These are phyloP conservation scores for Cardamine occulta DNA, from an alignment of 345 rosid species.

Conservation along the genomic window DNA sequence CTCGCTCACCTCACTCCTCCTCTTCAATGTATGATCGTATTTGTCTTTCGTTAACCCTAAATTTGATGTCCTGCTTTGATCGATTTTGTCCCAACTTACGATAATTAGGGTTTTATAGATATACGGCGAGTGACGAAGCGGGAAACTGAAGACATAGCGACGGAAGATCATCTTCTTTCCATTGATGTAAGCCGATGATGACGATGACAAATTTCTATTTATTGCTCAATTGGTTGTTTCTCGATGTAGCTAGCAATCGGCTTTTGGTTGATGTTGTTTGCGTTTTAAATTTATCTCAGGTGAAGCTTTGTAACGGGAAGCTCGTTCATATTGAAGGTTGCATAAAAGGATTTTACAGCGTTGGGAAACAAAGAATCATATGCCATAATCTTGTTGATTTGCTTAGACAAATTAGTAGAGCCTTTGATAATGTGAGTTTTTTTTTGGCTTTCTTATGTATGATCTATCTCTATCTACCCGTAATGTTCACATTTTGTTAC, in stretches of 20 bases:
- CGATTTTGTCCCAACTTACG: conserved; percentile 33
- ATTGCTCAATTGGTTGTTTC: neutral
- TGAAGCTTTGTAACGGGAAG: conserved; percentile 96
- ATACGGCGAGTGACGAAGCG: conserved; percentile 62
- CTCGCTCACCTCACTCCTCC: conserved; percentile 92
- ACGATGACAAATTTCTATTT: neutral
- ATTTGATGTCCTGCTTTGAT: conserved; percentile 6
- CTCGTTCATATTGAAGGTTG: conserved; percentile 81
- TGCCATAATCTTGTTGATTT: conserved; percentile 92
- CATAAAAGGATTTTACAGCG: conserved; percentile 75
- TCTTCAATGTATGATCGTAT: conserved; percentile 65
- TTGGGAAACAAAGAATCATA: conserved; percentile 75
- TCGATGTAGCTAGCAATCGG: neutral
- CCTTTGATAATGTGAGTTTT: conserved; percentile 77
- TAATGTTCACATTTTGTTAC: neutral
- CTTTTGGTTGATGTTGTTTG: conserved; percentile 8
- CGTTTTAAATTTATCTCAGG: conserved; percentile 50
- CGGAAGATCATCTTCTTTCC: conserved; percentile 84
- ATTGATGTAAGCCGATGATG: conserved; percentile 61
- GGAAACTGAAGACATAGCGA: conserved; percentile 57
- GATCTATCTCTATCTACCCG: neutral
- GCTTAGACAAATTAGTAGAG: conserved; percentile 87
- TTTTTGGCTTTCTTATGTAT: neutral
- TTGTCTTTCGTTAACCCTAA: conserved; percentile 20
- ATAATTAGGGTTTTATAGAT: conserved; percentile 50